A percentile compares a stretch with the other conserved stretches of the same genome.
Conservation (phyloP, 768 basidiomycete genomes). For the Lentinula raphanica region DNA sequence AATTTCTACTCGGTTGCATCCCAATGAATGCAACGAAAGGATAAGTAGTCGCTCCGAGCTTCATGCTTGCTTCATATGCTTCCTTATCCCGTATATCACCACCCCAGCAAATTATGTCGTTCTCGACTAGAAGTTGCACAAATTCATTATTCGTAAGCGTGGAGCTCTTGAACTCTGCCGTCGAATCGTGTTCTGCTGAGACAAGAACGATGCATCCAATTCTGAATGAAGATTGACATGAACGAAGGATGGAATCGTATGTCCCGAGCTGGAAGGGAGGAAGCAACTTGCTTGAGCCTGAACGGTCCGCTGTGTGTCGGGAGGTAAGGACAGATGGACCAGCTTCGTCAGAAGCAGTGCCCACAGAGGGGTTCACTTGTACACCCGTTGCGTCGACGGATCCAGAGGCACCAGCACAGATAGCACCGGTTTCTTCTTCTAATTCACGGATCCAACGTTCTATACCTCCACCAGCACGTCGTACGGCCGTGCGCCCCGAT, state of each 20-base stretch:
- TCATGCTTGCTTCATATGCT: constrained; percentile 70
- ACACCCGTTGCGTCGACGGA: constrained; percentile 24
- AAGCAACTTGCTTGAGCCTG: constrained; percentile 43
- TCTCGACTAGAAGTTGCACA: constrained; percentile 58
- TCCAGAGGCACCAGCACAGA: constrained; percentile 40
- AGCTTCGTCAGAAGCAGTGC: constrained; percentile 28
- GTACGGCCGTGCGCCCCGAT: constrained; percentile 31
- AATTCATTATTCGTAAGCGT: constrained; percentile 74
- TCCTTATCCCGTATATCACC: constrained; percentile 84
- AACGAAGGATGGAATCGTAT: constrained; percentile 75
- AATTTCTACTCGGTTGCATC: constrained; percentile 65
- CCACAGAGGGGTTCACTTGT: constrained; percentile 19
- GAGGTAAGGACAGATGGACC: constrained; percentile 43
- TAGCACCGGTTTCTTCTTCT: constrained; percentile 81
- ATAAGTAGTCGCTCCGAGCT: constrained; percentile 83
- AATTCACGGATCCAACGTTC: constrained; percentile 77
- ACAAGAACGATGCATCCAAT: constrained; percentile 80
- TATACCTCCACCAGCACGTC: constrained; percentile 45
- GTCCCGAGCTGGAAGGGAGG: constrained; percentile 79
- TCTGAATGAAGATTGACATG: constrained; percentile 65
- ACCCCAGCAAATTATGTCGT: constrained; percentile 84
- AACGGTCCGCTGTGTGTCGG: constrained; percentile 20
- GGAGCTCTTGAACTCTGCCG: constrained; percentile 75
- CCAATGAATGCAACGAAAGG: constrained; percentile 92
- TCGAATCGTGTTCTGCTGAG: constrained; percentile 88